A percentile compares a stretch with the other conserved stretches of the same genome.
phyloP scores from a whole-genome alignment of 805 yeast genomes.

The Barnettozyma sp. region DNA sequence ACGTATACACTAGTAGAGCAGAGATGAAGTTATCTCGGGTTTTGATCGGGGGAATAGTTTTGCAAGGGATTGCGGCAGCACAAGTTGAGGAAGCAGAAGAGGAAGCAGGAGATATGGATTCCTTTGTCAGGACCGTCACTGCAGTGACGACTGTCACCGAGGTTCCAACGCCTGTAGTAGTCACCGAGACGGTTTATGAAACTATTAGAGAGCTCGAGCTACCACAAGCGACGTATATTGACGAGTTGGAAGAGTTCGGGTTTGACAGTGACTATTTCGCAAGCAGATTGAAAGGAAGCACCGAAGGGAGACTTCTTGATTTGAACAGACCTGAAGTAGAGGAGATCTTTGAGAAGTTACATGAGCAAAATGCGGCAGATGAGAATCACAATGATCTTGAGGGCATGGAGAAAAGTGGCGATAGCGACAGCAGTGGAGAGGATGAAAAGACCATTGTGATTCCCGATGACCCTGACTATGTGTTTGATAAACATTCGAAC shows the following conservation, averaged over 20 bases:
- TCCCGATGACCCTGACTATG: constrained; percentile 7
- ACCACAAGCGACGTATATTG: no score
- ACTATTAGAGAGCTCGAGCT: background rate
- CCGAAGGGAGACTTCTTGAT: no score
- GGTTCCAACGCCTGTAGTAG: constrained; percentile 2
- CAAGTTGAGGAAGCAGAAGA: no score
- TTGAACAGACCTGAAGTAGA: constrained; percentile 5
- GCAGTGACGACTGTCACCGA: constrained; percentile 10
- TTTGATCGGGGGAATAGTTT: background rate
- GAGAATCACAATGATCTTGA: background rate
- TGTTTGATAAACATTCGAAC: constrained; percentile 6
- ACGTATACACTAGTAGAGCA: no score
- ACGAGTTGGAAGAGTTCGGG: no score
- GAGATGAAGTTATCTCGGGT: no score
- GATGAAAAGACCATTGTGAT: background rate
- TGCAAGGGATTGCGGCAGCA: background rate
- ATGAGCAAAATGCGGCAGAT: background rate
- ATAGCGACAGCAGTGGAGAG: background rate
- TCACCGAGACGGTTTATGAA: constrained; percentile 1
- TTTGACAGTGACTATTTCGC: constrained; percentile 12
- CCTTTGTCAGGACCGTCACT: constrained; percentile 1
- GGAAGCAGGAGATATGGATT: no score
- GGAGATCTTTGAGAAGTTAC: constrained; percentile 1
- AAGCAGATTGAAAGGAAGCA: background rate
- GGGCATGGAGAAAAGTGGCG: background rate